These are phyloP conservation scores for Trichodelitschia bisporula DNA, from an alignment of 495 filamentous ascomycete species.

Conservation along the genomic window DNA sequence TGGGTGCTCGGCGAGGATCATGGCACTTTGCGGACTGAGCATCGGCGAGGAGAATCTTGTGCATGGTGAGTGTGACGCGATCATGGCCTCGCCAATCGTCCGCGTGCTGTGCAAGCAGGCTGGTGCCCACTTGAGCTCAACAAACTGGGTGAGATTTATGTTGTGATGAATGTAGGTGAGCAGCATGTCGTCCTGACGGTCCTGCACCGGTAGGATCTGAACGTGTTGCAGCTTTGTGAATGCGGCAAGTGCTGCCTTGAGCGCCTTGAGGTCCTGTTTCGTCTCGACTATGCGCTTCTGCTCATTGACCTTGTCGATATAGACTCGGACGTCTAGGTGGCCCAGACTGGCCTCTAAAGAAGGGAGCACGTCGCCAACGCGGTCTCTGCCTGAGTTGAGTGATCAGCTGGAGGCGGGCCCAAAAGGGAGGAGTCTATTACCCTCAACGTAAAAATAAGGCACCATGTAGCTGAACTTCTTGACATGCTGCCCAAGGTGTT, in stretches of 20 bases:
- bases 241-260: slow-evolving; percentile 28
- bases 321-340: slow-evolving; percentile 14
- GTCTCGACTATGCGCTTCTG: slow-evolving; percentile 19
- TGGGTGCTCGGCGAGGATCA: slow-evolving; percentile 22
- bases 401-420: not conserved
- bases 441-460: slow-evolving; percentile 34
- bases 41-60: slow-evolving; percentile 38
- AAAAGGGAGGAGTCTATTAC: slow-evolving; percentile 7
- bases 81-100: slow-evolving; percentile 30
- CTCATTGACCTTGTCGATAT: slow-evolving; percentile 19
- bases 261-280: slow-evolving; percentile 18
- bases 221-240: slow-evolving; percentile 39
- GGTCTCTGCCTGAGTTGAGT: slow-evolving; percentile 11
- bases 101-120: slow-evolving; percentile 37
- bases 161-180: slow-evolving; percentile 20
- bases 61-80: slow-evolving; percentile 27
- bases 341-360: slow-evolving; percentile 8
- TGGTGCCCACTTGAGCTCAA: slow-evolving; percentile 31
- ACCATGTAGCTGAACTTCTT: slow-evolving; percentile 49
- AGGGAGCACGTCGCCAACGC: slow-evolving; percentile 13
- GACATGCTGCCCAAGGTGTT: slow-evolving; percentile 32
- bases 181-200: slow-evolving; percentile 28
- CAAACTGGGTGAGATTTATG: slow-evolving; percentile 11
- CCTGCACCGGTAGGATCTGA: slow-evolving; percentile 37
- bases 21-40: slow-evolving; percentile 32